These are phyloP conservation scores for Anthostomella pinea DNA, from an alignment of 2,329 filamentous ascomycete species.

Conservation along the genomic window DNA sequence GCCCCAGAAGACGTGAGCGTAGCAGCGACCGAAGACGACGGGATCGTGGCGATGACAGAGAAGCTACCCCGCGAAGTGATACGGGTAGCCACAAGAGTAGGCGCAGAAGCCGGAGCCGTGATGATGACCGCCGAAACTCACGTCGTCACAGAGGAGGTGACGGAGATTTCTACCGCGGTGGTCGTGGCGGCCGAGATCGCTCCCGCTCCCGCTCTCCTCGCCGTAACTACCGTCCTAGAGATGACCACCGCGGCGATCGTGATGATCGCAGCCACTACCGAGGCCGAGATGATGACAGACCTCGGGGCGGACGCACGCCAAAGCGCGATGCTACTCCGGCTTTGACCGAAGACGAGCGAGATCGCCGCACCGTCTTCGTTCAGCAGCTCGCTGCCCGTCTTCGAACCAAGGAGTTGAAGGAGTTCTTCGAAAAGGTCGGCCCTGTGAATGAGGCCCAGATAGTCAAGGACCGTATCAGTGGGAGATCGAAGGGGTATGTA, in stretches of 20 bases:
- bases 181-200: conserved; percentile 55
- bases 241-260: conserved; percentile 52
- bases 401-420: conserved; percentile 85
- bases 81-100: conserved; percentile 78
- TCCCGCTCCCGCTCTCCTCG: conserved; percentile 71
- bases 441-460: conserved; percentile 97
- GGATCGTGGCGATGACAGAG: conserved; percentile 55
- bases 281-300: conserved; percentile 48
- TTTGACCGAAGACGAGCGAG: conserved; percentile 90
- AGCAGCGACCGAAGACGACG: conserved; percentile 56
- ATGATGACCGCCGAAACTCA: conserved; percentile 70
- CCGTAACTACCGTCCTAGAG: conserved; percentile 54
- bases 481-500: conserved; percentile 91
- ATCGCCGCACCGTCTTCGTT: conserved; percentile 95
- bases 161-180: conserved; percentile 70
- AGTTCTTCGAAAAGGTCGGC: conserved; percentile 93
- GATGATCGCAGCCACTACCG: conserved; percentile 54
- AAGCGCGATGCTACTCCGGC: conserved; percentile 61
- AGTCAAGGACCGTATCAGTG: conserved; percentile 94
- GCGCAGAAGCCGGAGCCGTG: conserved; percentile 75
- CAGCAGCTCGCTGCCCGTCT: conserved; percentile 95
- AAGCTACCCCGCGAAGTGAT: conserved; percentile 70
- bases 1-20: conserved; percentile 45
- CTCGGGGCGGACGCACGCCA: conserved; percentile 33
- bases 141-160: conserved; percentile 65